phyloP scores from a whole-genome alignment of 352 stramenopile species.

The Phytophthora sojae region DNA sequence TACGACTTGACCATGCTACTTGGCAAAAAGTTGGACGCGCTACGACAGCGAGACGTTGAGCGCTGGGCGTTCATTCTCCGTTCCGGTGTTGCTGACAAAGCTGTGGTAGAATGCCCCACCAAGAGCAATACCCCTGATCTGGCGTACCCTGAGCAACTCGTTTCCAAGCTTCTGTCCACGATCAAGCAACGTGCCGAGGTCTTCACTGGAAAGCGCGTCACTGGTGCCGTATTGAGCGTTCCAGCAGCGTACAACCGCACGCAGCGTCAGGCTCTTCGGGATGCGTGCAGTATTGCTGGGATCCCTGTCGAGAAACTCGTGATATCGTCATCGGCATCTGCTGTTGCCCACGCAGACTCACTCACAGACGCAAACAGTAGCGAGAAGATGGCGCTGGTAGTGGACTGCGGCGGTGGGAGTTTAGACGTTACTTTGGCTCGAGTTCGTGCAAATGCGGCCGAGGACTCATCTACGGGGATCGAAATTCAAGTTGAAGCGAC shows the following conservation, averaged over 20 bases:
- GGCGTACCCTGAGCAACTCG: conserved; percentile 53
- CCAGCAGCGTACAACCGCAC: conserved; percentile 54
- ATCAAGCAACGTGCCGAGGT: conserved; percentile 48
- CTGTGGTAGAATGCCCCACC: conserved; percentile 34
- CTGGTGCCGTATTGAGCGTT: conserved; percentile 36
- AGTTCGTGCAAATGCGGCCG: conserved; percentile 11
- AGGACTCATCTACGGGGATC: conserved; percentile 20
- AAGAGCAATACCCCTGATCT: conserved; percentile 10
- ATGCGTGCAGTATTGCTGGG: conserved; percentile 49
- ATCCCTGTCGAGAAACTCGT: conserved; percentile 38
- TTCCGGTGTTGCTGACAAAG: conserved; percentile 39
- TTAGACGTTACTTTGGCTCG: conserved; percentile 39
- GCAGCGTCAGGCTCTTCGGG: conserved; percentile 48
- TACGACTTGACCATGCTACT: conserved; percentile 41
- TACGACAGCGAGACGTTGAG: conserved; percentile 19
- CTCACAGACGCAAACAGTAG: conserved; percentile 8
- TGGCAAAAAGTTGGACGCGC: conserved; percentile 32
- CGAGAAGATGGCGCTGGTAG: conserved; percentile 38
- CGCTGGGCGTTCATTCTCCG: conserved; percentile 49
- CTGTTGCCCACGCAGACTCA: conserved; percentile 23
- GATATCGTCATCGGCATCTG: conserved; percentile 46
- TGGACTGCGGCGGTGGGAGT: conserved; percentile 47
- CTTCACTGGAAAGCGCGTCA: conserved; percentile 23
- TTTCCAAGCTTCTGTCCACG: conserved; percentile 45
- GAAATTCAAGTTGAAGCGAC: conserved; percentile 31